phyloP scores from a whole-genome alignment of 352 stramenopile species.

The Plasmopara muralis region DNA sequence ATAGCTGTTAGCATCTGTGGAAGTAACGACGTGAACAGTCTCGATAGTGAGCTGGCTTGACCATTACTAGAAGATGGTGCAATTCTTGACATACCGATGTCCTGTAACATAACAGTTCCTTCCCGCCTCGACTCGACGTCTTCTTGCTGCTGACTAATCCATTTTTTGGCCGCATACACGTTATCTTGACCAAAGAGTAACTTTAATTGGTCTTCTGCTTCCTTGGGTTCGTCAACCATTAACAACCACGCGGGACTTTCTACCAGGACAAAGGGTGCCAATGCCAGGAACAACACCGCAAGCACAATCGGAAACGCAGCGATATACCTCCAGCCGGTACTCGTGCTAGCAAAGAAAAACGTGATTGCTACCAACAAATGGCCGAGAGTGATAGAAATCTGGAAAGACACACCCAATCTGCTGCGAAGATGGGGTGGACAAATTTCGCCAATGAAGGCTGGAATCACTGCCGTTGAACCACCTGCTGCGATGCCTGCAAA shows the following conservation, averaged over 20 bases:
- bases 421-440: constrained; percentile 14
- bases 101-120: constrained; percentile 13
- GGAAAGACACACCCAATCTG: constrained; percentile 27
- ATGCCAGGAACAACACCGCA: not conserved
- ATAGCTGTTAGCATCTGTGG: constrained; percentile 39
- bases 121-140: constrained; percentile 11
- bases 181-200: constrained; percentile 27
- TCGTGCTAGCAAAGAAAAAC: constrained; percentile 34
- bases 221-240: no score
- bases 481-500: constrained; percentile 38
- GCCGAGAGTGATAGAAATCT: constrained; percentile 40
- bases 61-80: constrained; percentile 11
- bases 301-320: constrained; percentile 10
- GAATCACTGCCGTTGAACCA: constrained; percentile 25
- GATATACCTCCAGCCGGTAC: constrained; percentile 38
- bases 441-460: constrained; percentile 29
- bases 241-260: constrained; percentile 23
- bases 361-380: constrained; percentile 33
- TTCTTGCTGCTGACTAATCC: constrained; percentile 18
- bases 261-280: constrained; percentile 24
- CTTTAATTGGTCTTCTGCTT: constrained; percentile 21
- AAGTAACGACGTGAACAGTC: constrained; percentile 18
- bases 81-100: constrained; percentile 15
- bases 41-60: constrained; percentile 9
- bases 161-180: constrained; percentile 15